Percentiles rank a stretch among this genome's conserved stretches.
phyloP scores from a whole-genome alignment of 495 filamentous ascomycete species.

The Aspergillus cavernicola region DNA sequence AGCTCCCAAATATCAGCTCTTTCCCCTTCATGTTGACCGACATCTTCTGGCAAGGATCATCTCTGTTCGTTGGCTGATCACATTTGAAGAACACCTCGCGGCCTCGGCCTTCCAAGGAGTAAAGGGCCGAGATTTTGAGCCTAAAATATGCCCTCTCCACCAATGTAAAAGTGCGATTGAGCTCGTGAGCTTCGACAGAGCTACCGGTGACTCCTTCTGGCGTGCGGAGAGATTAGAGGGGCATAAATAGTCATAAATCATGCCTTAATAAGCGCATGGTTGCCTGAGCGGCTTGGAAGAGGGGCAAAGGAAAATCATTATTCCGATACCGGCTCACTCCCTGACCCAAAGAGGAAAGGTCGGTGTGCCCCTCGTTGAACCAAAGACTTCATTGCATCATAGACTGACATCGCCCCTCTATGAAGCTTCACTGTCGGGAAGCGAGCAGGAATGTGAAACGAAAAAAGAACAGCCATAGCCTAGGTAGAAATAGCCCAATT shows the following conservation, averaged over 20 bases:
- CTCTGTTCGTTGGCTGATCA: not conserved
- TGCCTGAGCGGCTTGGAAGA: not conserved
- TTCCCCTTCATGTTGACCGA: too few relatives aligned
- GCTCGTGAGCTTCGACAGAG: slow-evolving; percentile 19
- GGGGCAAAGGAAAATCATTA: slow-evolving; percentile 15
- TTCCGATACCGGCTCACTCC: slow-evolving; percentile 6
- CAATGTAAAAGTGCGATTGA: slow-evolving; percentile 14
- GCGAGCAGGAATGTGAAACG: slow-evolving; percentile 1
- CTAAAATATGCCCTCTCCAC: not conserved
- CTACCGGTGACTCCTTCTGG: slow-evolving; percentile 24
- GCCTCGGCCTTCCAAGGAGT: not conserved
- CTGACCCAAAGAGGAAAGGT: slow-evolving; percentile 19
- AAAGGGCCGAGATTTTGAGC: not conserved
- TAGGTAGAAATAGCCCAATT: slow-evolving; percentile 18
- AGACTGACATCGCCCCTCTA: not conserved
- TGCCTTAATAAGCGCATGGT: slow-evolving; percentile 6
- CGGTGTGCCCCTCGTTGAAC: slow-evolving; percentile 15
- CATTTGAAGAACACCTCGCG: not conserved
- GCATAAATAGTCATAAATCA: too few relatives aligned
- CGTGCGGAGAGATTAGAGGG: slow-evolving; percentile 5
- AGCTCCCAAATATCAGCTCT: too few relatives aligned
- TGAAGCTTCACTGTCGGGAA: slow-evolving; percentile 1
- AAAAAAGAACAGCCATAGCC: slow-evolving; percentile 13
- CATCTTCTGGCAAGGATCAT: not conserved
- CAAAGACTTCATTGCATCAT: slow-evolving; percentile 14